A percentile compares a stretch with the other conserved stretches of the same genome.
phyloP scores from a whole-genome alignment of 164 flowering plant genomes.

The Paratinospora sagittata region DNA sequence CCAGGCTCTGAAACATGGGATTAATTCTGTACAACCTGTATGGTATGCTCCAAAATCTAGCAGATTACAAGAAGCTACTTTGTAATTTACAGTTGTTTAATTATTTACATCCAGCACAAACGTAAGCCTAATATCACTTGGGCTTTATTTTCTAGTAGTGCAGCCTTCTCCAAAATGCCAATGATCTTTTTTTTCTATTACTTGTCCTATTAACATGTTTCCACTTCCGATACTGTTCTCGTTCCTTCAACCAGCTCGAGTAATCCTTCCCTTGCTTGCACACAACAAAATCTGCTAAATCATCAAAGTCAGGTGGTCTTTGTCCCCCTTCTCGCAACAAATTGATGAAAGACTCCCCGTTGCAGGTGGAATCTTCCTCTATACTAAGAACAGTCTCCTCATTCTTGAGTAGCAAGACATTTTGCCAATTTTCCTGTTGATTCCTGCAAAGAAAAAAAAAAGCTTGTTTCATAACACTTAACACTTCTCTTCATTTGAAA shows the following conservation, averaged over 20 bases:
- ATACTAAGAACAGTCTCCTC: slow-evolving; percentile 9
- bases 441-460: slow-evolving; percentile 16
- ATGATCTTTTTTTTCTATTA: slow-evolving; percentile 22
- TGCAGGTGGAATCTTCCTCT: slow-evolving; percentile 40
- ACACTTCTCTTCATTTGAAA: not conserved
- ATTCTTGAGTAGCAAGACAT: not conserved
- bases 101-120: not conserved
- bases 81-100: not conserved
- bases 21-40: too few species aligned
- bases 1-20: too few species aligned
- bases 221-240: slow-evolving; percentile 37
- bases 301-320: slow-evolving; percentile 38
- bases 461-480: not conserved
- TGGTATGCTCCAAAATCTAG: not conserved
- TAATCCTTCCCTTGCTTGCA: slow-evolving; percentile 72
- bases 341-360: slow-evolving; percentile 45
- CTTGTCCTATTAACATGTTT: slow-evolving; percentile 26
- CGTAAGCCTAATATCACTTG: not conserved
- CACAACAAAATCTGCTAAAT: slow-evolving; percentile 59
- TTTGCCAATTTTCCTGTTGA: slow-evolving; percentile 9
- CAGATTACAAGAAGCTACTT: not conserved
- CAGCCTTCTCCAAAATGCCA: not conserved
- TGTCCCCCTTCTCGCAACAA: slow-evolving; percentile 15
- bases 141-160: not conserved
- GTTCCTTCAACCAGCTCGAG: slow-evolving; percentile 45